Evolutionary conservation across 2,329 filamentous ascomycete species (phyloP), one percentile per base, ranked within the genome.

Genomic region (Fusarium tupiense): DNA sequence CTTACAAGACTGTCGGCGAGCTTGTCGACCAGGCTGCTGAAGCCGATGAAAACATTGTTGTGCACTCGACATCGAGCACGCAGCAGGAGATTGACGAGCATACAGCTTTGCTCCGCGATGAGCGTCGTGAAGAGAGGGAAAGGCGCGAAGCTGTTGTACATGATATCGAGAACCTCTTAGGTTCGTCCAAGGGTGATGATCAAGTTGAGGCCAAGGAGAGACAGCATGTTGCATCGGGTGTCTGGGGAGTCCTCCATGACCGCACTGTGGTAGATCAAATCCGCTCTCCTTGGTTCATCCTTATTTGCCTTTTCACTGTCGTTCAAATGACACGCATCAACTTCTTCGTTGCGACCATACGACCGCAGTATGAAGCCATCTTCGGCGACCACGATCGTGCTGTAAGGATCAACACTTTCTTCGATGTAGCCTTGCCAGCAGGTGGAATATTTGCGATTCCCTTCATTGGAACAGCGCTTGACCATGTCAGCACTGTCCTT

Each of bases 341-440:
- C 84, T 97, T 95, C 85, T 97, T 97, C 80, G 94, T 98, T 61
- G 94, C 95, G 8, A 97, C 95, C 6, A 92, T 97, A 72, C 89
- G 93, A 5, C 88, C 92, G 4, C 95, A 98, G 81, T 97, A 97
- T 83, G 89, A 91, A 50, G 92, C 91, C 76, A 88, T 98, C 14
- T 89, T 98, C 22, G 86, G 86, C 52, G 90, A 90, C 17, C 85
- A 86, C 67, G 81, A 85, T 3, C 86, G 88, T 65, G 93, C 94
- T 0, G 87, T 91, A 14, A 84, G 88, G 64, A 87, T 98, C 79
- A 98, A 97, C 84, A 88, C 92, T 64, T 92, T 95, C 82, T 98
- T 98, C 83, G 95, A 98, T 79, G 83, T 87, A 20, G 85, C 94
- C 26, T 87, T 98, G 5, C 95, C 95, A 0, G 83, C 97, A 0